Evolutionary conservation across 345 rosid genomes (phyloP).

Genomic region (Citrus maxima): DNA sequence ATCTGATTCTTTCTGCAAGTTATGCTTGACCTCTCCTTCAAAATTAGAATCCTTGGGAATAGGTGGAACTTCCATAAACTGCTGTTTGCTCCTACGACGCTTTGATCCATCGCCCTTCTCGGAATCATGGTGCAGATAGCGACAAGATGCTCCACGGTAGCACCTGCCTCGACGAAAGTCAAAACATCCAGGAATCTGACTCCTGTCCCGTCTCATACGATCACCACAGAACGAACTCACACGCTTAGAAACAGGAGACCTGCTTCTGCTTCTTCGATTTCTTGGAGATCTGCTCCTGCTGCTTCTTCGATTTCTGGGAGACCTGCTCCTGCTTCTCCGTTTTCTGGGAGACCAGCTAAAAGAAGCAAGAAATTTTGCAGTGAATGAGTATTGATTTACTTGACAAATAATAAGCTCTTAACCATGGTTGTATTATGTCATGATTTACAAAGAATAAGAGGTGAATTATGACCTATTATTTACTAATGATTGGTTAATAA

Average conservation of each 20-base stretch:
- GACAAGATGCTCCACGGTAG: constrained; percentile 57
- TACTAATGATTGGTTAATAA: neutral
- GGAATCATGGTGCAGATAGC: constrained; percentile 47
- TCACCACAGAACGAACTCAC: constrained; percentile 17
- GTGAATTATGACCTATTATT: neutral
- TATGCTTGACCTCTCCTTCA: constrained; percentile 24
- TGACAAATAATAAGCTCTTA: neutral
- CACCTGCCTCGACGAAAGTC: constrained; percentile 60
- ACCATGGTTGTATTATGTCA: neutral
- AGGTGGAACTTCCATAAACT: constrained; percentile 23
- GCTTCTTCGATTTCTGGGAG: constrained; percentile 31
- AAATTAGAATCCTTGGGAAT: constrained; percentile 17
- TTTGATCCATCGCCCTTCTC: constrained; percentile 34
- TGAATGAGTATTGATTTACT: neutral
- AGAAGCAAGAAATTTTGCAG: constrained; percentile 17
- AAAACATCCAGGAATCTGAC: constrained; percentile 43
- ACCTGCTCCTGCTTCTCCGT: constrained; percentile 28
- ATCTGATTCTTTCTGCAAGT: constrained; percentile 14
- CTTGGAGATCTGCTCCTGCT: constrained; percentile 47
- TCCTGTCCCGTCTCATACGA: constrained; percentile 27
- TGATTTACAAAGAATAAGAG: neutral
- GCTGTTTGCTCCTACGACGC: constrained; percentile 31
- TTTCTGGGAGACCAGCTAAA: constrained; percentile 49
- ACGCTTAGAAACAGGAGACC: constrained; percentile 42
- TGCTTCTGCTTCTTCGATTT: constrained; percentile 36